These are phyloP conservation scores for Lactarius indigo DNA, from an alignment of 768 basidiomycete species.

Conservation along the genomic window DNA sequence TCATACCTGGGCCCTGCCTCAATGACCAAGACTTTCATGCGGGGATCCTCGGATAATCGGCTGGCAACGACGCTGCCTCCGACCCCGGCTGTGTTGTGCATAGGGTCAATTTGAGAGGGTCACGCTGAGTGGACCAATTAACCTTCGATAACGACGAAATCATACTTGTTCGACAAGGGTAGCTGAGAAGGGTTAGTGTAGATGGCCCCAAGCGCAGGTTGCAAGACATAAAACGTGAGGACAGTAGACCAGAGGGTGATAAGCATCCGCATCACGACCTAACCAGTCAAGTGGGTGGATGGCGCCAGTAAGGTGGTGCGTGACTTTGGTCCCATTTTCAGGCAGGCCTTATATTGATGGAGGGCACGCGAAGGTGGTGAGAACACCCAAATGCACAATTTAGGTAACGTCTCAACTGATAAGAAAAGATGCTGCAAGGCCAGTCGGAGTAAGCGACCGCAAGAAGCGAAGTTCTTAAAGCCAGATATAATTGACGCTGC, in stretches of 20 bases:
- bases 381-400: too few relatives aligned
- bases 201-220: conserved; percentile 1
- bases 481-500: too few relatives aligned
- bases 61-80: conserved; percentile 38
- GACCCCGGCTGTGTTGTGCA: conserved; percentile 32
- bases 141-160: conserved; percentile 39
- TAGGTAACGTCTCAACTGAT: too few relatives aligned
- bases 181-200: conserved; percentile 16
- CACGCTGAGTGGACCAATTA: background rate
- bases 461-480: too few relatives aligned
- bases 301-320: too few relatives aligned
- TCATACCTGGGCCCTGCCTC: conserved; percentile 25
- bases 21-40: conserved; percentile 36
- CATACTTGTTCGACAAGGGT: conserved; percentile 29
- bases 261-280: conserved; percentile 1
- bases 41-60: conserved; percentile 38
- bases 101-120: background rate
- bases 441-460: too few relatives aligned
- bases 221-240: background rate
- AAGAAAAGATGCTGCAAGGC: too few relatives aligned
- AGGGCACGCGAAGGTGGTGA: background rate
- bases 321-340: too few relatives aligned
- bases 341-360: background rate
- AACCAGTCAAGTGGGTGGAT: background rate
- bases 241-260: background rate